phyloP scores from a whole-genome alignment of 192 early-diverging fungal species.

The Fimicolochytrium jonesii region DNA sequence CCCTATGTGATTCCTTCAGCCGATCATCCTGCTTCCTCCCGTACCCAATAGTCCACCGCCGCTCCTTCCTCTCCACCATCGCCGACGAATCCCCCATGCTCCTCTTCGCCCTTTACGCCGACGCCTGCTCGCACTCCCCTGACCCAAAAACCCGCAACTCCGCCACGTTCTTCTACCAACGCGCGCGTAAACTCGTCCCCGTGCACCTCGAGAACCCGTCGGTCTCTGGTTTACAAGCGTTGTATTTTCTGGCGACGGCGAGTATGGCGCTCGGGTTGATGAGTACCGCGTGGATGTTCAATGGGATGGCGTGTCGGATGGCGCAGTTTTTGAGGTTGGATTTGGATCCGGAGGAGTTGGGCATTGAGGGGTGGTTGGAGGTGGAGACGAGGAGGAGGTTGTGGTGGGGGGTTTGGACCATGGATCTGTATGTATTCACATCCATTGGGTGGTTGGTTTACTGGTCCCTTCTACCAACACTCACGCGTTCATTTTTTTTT shows the following conservation, averaged over 20 bases:
- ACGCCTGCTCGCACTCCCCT: not conserved
- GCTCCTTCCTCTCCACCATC: not conserved
- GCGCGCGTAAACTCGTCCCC: conserved; percentile 5
- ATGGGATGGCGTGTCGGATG: conserved; percentile 14
- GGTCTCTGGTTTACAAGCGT: conserved; percentile 8
- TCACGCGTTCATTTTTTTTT: not conserved
- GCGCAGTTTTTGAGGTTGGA: conserved; percentile 13
- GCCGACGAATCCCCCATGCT: conserved; percentile 19
- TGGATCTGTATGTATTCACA: conserved; percentile 10
- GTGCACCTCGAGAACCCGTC: conserved; percentile 12
- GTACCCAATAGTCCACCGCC: not conserved
- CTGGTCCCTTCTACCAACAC: not conserved
- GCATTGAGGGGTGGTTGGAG: conserved; percentile 7
- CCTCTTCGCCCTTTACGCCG: conserved; percentile 13
- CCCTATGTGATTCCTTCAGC: not conserved
- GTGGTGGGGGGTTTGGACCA: conserved; percentile 5
- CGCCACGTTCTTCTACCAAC: not conserved
- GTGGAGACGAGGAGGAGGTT: conserved; percentile 2
- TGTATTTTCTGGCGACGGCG: not conserved
- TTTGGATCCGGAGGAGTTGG: conserved; percentile 10
- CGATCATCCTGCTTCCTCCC: not conserved
- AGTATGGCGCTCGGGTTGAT: conserved; percentile 1
- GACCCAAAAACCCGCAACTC: conserved; percentile 1
- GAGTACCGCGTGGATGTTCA: conserved; percentile 9
- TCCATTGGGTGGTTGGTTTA: not conserved